phyloP scores from a whole-genome alignment of 106 monocot genomes.

The Dioscorea alata region DNA sequence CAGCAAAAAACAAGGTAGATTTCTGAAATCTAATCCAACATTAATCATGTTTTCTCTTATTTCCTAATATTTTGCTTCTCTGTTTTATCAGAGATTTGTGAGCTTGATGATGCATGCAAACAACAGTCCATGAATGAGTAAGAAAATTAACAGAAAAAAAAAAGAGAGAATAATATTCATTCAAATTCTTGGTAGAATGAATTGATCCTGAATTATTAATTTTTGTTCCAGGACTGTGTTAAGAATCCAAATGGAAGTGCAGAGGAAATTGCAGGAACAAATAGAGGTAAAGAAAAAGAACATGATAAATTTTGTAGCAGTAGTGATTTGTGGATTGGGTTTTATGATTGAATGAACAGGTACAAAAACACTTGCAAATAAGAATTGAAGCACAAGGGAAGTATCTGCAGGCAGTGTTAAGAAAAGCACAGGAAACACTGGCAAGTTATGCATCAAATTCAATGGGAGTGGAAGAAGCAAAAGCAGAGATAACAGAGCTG shows the following conservation, averaged over 20 bases:
- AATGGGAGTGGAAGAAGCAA: constrained; percentile 20
- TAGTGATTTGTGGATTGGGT: too few relatives aligned
- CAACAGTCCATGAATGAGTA: constrained; percentile 18
- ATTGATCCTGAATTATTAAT: neutral
- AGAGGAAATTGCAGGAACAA: constrained; percentile 57
- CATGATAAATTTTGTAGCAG: neutral
- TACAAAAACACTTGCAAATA: constrained; percentile 72
- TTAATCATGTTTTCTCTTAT: too few relatives aligned
- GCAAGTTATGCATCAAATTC: constrained; percentile 21
- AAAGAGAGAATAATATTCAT: too few relatives aligned
- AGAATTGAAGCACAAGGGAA: constrained; percentile 85
- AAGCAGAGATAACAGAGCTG: constrained; percentile 48
- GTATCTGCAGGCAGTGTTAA: constrained; percentile 62
- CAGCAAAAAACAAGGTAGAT: constrained; percentile 14
- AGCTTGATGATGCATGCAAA: too few relatives aligned
- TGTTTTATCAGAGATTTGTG: too few relatives aligned
- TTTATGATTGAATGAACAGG: constrained; percentile 18
- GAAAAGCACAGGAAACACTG: constrained; percentile 66
- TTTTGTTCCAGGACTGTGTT: constrained; percentile 36
- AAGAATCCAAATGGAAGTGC: constrained; percentile 56
- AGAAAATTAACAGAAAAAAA: neutral
- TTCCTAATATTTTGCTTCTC: too few relatives aligned
- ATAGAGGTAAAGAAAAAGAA: constrained; percentile 35
- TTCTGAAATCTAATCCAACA: too few relatives aligned
- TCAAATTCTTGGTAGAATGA: neutral